Conservation (phyloP, 345 rosid species). For the Eucalyptus leucophloia region DNA sequence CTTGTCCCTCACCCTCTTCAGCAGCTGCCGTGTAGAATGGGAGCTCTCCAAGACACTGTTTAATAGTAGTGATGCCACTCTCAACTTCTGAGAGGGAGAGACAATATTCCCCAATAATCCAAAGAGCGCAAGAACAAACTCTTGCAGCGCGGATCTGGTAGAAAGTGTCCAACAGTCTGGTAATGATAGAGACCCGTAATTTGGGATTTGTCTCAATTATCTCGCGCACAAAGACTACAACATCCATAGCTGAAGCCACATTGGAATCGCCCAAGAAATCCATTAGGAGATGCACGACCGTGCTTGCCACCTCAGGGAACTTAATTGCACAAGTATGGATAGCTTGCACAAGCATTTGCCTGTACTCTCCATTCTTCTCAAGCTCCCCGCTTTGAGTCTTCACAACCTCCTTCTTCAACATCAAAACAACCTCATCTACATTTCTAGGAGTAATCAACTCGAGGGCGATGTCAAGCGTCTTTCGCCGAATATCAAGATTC, state of each 20-base stretch:
- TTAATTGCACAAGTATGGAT: conserved; percentile 83
- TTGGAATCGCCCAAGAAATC: conserved; percentile 88
- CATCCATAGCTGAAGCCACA: conserved; percentile 85
- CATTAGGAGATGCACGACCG: conserved; percentile 85
- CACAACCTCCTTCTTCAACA: conserved; percentile 82
- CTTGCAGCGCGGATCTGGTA: conserved; percentile 83
- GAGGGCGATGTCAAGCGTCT: conserved; percentile 77
- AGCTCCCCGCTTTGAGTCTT: conserved; percentile 87
- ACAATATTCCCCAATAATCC: conserved; percentile 92
- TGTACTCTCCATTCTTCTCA: conserved; percentile 85
- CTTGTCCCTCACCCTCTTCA: conserved; percentile 60
- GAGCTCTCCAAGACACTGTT: conserved; percentile 84
- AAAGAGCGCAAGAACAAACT: conserved; percentile 85
- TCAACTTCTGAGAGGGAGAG: conserved; percentile 80
- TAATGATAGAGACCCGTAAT: conserved; percentile 75
- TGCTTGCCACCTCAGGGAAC: conserved; percentile 94
- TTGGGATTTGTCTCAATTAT: conserved; percentile 80
- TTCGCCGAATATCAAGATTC: conserved; percentile 72
- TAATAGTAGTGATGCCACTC: conserved; percentile 68
- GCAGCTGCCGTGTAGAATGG: conserved; percentile 53
- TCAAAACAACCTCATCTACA: conserved; percentile 67
- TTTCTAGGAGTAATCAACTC: conserved; percentile 73
- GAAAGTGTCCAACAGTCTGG: conserved; percentile 79
- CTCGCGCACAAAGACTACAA: conserved; percentile 68
- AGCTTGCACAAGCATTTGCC: conserved; percentile 93